Conservation (phyloP, 1,284 basidiomycete genomes). For the Trichosporon asahii region DNA sequence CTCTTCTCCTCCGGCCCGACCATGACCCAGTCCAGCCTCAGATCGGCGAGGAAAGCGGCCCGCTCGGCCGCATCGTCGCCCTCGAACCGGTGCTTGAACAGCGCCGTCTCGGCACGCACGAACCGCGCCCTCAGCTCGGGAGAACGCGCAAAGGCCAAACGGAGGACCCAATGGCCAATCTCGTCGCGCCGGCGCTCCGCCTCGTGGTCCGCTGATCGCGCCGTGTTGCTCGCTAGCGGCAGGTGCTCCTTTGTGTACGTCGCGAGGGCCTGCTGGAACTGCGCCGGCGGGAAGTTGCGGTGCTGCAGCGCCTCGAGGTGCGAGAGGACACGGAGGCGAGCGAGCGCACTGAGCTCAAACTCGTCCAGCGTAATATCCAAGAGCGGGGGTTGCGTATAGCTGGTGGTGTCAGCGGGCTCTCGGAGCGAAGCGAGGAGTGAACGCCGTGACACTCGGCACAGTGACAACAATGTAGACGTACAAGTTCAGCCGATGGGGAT, state of each 20-base stretch:
- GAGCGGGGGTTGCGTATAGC: constrained; percentile 80
- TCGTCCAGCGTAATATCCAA: constrained; percentile 94
- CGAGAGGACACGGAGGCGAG: constrained; percentile 77
- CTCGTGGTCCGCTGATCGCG: constrained; percentile 57
- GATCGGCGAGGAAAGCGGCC: constrained; percentile 67
- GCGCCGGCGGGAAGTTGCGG: constrained; percentile 49
- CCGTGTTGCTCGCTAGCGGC: constrained; percentile 63
- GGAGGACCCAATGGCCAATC: constrained; percentile 88
- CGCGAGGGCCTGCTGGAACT: constrained; percentile 34
- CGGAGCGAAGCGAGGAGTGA: background rate
- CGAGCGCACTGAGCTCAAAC: constrained; percentile 88
- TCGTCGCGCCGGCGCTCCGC: constrained; percentile 79
- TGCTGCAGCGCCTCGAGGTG: constrained; percentile 79
- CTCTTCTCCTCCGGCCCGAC: constrained; percentile 52
- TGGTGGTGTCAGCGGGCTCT: constrained; percentile 41
- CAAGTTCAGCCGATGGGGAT: constrained; percentile 77
- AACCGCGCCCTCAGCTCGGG: constrained; percentile 89
- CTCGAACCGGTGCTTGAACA: constrained; percentile 84
- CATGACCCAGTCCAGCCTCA: constrained; percentile 73
- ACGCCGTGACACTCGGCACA: no score
- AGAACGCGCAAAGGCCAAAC: constrained; percentile 84
- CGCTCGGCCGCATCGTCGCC: constrained; percentile 63
- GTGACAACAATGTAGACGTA: no score
- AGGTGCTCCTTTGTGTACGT: constrained; percentile 50
- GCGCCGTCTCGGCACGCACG: constrained; percentile 77